These are phyloP conservation scores for Erodium trifolium DNA, from an alignment of 441 rosid species.

Conservation along the genomic window DNA sequence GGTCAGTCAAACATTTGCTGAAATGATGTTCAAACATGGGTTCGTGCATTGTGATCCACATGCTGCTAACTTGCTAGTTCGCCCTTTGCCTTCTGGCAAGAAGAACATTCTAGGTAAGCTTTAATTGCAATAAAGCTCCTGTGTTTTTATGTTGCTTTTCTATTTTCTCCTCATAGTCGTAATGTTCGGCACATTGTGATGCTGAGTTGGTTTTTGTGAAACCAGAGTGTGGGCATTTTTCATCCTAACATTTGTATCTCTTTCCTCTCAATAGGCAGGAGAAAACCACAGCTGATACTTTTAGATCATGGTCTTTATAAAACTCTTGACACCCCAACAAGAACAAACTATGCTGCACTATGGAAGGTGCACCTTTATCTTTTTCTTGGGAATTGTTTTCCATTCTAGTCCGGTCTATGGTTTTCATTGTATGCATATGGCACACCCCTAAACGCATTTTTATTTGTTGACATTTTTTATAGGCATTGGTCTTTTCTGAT, in stretches of 20 bases:
- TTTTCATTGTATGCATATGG: constrained; percentile 9
- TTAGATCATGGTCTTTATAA: constrained; percentile 90
- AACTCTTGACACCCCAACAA: constrained; percentile 68
- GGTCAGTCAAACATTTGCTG: constrained; percentile 86
- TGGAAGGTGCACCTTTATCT: constrained; percentile 50
- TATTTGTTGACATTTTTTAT: constrained; percentile 14
- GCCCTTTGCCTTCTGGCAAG: constrained; percentile 60
- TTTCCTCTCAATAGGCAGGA: constrained; percentile 37
- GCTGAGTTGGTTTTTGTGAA: constrained; percentile 8
- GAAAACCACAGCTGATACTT: constrained; percentile 77
- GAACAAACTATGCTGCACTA: constrained; percentile 78
- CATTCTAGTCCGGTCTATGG: neutral
- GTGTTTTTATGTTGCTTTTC: neutral
- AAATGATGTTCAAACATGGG: constrained; percentile 96
- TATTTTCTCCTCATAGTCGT: neutral
- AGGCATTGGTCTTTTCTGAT: constrained; percentile 77
- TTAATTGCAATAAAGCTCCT: neutral
- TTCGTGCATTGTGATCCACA: constrained; percentile 99
- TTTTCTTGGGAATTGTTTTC: constrained; percentile 12
- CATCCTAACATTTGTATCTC: constrained; percentile 12
- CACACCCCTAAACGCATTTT: neutral
- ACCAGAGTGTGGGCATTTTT: neutral
- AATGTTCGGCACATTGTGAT: neutral
- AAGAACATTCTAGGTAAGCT: constrained; percentile 51
- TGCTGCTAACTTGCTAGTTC: constrained; percentile 83